phyloP scores from a whole-genome alignment of 352 stramenopile species.

The Saprolegnia parasitica region DNA sequence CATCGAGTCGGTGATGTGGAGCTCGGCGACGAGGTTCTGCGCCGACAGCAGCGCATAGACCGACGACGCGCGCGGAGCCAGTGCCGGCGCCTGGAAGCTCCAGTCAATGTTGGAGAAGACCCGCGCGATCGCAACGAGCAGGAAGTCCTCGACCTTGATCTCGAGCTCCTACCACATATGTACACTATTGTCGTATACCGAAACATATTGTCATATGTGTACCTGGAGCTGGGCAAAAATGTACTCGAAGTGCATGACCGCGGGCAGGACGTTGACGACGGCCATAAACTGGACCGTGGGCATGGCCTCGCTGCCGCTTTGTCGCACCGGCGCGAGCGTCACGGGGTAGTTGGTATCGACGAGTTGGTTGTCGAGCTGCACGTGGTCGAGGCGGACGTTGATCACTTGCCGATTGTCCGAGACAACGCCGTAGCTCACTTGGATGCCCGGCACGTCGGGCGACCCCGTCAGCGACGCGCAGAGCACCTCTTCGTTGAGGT shows the following conservation, averaged over 20 bases:
- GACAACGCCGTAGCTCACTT: conserved; percentile 67
- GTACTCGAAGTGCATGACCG: conserved; percentile 78
- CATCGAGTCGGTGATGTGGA: conserved; percentile 9
- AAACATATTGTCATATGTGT: no score
- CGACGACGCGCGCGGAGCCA: not conserved
- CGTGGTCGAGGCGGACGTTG: conserved; percentile 68
- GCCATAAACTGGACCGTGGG: conserved; percentile 79
- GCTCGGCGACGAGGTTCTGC: conserved; percentile 16
- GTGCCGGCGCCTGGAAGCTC: conserved; percentile 4
- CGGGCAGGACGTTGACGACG: conserved; percentile 57
- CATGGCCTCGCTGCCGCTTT: conserved; percentile 59
- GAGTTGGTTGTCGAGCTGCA: conserved; percentile 83
- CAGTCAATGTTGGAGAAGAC: conserved; percentile 39
- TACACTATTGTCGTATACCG: no score
- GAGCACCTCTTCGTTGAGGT: conserved; percentile 35
- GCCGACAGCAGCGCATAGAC: conserved; percentile 25
- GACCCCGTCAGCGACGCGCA: conserved; percentile 12
- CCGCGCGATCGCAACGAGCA: conserved; percentile 66
- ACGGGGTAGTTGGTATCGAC: conserved; percentile 82
- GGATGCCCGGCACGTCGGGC: conserved; percentile 46
- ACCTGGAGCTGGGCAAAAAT: conserved; percentile 78
- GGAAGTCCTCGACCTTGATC: conserved; percentile 78
- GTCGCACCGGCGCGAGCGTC: conserved; percentile 59
- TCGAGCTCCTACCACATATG: conserved; percentile 69
- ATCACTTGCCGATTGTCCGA: conserved; percentile 68